Evolutionary conservation across 2,329 filamentous ascomycete genomes (phyloP).

Genomic region (Penicillium occitanis): DNA sequence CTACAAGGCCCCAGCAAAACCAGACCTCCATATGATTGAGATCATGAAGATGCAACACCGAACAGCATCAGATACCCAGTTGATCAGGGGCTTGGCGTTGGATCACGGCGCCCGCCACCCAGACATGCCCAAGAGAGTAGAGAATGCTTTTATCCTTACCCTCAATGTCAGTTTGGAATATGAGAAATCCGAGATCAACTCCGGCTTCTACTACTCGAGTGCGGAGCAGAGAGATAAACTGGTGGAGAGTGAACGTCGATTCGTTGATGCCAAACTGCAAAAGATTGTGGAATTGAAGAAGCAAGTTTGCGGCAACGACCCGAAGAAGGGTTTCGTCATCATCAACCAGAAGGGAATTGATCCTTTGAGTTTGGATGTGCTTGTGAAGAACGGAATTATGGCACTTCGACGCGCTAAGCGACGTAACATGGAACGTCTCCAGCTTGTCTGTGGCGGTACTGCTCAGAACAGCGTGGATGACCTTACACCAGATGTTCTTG

Average conservation of each 20-base stretch:
- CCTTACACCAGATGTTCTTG: conserved; percentile 79
- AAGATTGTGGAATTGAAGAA: conserved; percentile 99
- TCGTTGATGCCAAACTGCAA: conserved; percentile 92
- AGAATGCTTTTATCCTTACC: conserved; percentile 93
- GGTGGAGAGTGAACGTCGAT: conserved; percentile 92
- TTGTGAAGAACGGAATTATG: conserved; percentile 97
- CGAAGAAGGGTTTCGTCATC: conserved; percentile 93
- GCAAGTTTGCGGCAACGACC: conserved; percentile 88
- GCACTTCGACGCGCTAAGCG: conserved; percentile 92
- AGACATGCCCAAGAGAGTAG: conserved; percentile 95
- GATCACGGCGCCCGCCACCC: conserved; percentile 96
- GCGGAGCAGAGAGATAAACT: conserved; percentile 97
- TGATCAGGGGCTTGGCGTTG: conserved; percentile 87
- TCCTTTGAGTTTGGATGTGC: conserved; percentile 87
- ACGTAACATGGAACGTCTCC: conserved; percentile 97
- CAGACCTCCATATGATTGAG: conserved; percentile 97
- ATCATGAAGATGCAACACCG: conserved; percentile 99
- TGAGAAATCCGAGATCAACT: conserved; percentile 99
- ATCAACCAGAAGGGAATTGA: conserved; percentile 99
- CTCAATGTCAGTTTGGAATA: conserved; percentile 97
- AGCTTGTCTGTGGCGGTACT: conserved; percentile 86
- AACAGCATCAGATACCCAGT: conserved; percentile 89
- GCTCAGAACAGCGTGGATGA: conserved; percentile 98
- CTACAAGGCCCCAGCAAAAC: conserved; percentile 83
- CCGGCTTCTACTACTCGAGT: conserved; percentile 96